Evolutionary conservation across 1,139 yeast genomes (phyloP).

Genomic region (Yueomyces sp.): DNA sequence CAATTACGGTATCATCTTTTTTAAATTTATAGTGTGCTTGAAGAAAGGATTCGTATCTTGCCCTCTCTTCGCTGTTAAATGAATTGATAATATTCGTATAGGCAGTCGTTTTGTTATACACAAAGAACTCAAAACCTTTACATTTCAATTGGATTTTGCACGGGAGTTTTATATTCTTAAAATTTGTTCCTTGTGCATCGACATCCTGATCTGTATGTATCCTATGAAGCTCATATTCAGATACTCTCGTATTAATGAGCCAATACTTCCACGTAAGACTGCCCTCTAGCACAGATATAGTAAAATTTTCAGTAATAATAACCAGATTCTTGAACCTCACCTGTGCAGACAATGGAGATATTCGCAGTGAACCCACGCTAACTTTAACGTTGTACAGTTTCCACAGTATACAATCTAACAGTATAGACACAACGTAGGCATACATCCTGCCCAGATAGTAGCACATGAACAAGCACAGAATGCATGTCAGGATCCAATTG

Average conservation of each 20-base stretch:
- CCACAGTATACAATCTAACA: conserved; percentile 54
- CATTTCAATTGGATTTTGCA: conserved; percentile 46
- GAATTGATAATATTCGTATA: conserved; percentile 52
- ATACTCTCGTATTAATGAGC: conserved; percentile 43
- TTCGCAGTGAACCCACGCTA: conserved; percentile 56
- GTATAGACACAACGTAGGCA: conserved; percentile 46
- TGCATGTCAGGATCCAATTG: conserved; percentile 64
- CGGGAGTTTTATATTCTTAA: conserved; percentile 39
- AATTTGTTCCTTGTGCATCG: conserved; percentile 18
- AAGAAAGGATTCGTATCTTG: conserved; percentile 17
- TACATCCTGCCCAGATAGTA: conserved; percentile 67
- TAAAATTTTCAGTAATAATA: conserved; percentile 56
- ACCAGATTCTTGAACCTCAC: conserved; percentile 64
- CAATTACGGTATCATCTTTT: background rate
- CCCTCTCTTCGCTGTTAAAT: conserved; percentile 25
- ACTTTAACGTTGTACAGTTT: conserved; percentile 40
- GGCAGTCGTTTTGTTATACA: conserved; percentile 67
- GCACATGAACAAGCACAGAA: conserved; percentile 49
- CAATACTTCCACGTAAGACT: conserved; percentile 86
- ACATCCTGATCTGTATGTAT: conserved; percentile 12
- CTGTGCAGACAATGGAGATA: conserved; percentile 76
- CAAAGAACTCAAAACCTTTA: conserved; percentile 71
- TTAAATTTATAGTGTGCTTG: conserved; percentile 7
- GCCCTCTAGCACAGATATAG: conserved; percentile 57
- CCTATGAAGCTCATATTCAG: conserved; percentile 24